These are phyloP conservation scores for Dipodascus geniculatus DNA, from an alignment of 805 yeast species.

Conservation along the genomic window DNA sequence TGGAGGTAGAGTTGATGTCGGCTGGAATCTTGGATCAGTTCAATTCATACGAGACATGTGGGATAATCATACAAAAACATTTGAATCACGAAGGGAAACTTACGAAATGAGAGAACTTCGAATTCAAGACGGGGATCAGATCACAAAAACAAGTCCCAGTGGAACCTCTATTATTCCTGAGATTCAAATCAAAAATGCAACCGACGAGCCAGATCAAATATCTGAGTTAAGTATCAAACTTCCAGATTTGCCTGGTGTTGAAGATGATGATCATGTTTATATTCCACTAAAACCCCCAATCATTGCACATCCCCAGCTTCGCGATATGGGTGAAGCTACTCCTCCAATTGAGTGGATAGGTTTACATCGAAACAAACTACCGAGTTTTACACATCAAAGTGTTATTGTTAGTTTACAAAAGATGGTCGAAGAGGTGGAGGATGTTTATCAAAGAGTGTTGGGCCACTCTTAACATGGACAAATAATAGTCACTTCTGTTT, in stretches of 20 bases:
- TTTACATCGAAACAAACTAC: slow-evolving; percentile 73
- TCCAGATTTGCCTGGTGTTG: slow-evolving; percentile 28
- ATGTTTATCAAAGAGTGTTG: not conserved
- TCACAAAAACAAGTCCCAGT: not conserved
- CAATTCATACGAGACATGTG: slow-evolving; percentile 88
- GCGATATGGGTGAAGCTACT: slow-evolving; percentile 91
- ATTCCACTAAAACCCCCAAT: slow-evolving; percentile 60
- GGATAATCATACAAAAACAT: slow-evolving; percentile 68
- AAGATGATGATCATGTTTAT: slow-evolving; percentile 34
- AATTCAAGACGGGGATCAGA: not conserved
- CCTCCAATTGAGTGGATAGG: slow-evolving; percentile 99
- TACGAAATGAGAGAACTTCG: slow-evolving; percentile 19
- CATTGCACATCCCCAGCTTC: slow-evolving; percentile 80
- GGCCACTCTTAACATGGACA: not conserved
- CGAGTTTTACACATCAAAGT: slow-evolving; percentile 74
- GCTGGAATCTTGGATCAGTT: slow-evolving; percentile 91
- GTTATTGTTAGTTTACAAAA: slow-evolving; percentile 65
- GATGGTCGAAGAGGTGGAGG: slow-evolving; percentile 54
- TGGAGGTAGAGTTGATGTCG: slow-evolving; percentile 81
- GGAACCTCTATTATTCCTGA: slow-evolving; percentile 6
- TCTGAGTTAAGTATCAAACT: slow-evolving; percentile 29
- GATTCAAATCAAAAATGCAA: slow-evolving; percentile 27
- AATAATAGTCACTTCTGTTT: too few species aligned
- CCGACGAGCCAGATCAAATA: slow-evolving; percentile 13
- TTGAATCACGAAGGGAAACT: slow-evolving; percentile 45